These are phyloP conservation scores for Bipolaris zeicola DNA, from an alignment of 2,329 filamentous ascomycete species.

Conservation along the genomic window DNA sequence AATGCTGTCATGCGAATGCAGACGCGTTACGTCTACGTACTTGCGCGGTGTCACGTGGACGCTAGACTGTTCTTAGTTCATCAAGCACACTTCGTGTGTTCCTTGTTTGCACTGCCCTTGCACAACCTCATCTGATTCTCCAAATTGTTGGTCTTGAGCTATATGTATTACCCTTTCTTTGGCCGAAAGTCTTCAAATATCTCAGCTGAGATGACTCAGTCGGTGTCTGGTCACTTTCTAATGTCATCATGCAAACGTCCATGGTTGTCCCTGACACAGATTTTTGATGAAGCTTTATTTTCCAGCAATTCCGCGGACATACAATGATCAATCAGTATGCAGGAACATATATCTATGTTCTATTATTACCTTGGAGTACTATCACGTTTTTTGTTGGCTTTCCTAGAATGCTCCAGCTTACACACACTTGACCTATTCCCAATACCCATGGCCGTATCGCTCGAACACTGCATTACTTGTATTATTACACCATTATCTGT, in stretches of 20 bases:
- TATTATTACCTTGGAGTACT: too few species aligned
- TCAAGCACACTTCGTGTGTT: too few species aligned
- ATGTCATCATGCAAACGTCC: not conserved
- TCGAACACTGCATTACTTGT: constrained; percentile 4
- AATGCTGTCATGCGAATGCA: not conserved
- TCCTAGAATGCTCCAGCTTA: not conserved
- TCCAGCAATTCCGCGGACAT: too few species aligned
- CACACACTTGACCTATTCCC: not conserved
- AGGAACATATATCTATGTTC: too few species aligned
- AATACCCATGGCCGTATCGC: not conserved
- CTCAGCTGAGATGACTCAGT: not conserved
- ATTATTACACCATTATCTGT: not conserved
- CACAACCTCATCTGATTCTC: too few species aligned
- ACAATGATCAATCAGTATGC: too few species aligned
- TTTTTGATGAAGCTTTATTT: not conserved
- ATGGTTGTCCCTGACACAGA: not conserved
- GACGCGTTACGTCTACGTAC: constrained; percentile 10
- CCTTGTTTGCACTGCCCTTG: not conserved
- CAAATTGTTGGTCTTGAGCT: too few species aligned
- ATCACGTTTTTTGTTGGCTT: not conserved
- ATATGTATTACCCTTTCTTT: too few species aligned
- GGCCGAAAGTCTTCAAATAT: not conserved
- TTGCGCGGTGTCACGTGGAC: constrained; percentile 20
- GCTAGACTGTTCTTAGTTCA: not conserved
- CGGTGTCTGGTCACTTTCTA: not conserved